Evolutionary conservation across 306 rosid genomes (phyloP), one percentile per base, ranked within the genome.

Genomic region (Rubus parviflorus): DNA sequence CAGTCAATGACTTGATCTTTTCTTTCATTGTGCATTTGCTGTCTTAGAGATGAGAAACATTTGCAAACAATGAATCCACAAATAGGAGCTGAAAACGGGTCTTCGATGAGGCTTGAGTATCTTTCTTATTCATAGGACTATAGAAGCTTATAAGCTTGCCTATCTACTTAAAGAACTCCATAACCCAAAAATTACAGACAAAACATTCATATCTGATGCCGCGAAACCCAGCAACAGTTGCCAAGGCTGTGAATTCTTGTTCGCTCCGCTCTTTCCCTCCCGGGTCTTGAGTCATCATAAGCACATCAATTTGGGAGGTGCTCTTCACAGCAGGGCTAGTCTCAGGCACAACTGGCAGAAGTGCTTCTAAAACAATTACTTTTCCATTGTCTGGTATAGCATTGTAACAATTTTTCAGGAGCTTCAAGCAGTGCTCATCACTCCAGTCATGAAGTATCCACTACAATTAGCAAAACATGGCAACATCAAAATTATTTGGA

Each of bases 241-340:
- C 91, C 53, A 85, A 65, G 42, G 83, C 73, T 67, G 72, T 37
- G 70, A 85, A 91, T 56, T 88, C 88, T 15, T 83, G 75, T 30
- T 77, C 68, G 69, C 12, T 83, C 20, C 91, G 56, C 78, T 86
- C 94, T 67, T 77, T 91, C 60, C 95, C 97, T 12, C 93, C 88
- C 0, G 58, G 78, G 51, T 19, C 56, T 61, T 82, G 87, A 48
- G 88, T 83, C 91, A 88, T 80, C 93, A 92, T 84, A 15, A 68
- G 0, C 70, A 86, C 77, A 77, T 89, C 91, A 0, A n/a, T 0
- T 23, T 81, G 81, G 7, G 74, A 60, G 6, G 45, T 43, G 10
- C 13, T 22, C 70, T 68, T 85, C 22, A 2, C 68, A 23, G 69
- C 58, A 17, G 70, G 4, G 40, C 37, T 83, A 5, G 68, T 68